Evolutionary conservation across 306 rosid species (phyloP), one percentile per base, ranked within the genome.

Genomic region (Cucumis melo): DNA sequence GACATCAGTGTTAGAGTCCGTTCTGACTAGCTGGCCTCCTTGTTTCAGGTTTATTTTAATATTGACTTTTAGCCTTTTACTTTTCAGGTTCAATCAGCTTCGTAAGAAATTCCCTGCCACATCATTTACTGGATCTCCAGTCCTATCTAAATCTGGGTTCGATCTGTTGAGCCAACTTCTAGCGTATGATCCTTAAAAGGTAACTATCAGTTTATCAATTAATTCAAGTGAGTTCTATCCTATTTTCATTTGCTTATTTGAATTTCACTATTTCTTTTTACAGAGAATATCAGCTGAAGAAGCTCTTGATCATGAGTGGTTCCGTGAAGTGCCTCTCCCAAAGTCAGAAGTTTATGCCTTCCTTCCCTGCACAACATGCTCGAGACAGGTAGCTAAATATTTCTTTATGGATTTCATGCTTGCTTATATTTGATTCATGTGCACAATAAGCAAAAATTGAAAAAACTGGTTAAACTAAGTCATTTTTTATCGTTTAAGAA

Each of bases 21-120:
- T 87, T 87, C 88, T 86, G 89, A 88, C 95, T 90, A 85, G 85
- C 94, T 89, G 95, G 92, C 92, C 93, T 85, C 86, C 78, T 81
- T 89, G 97, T 89, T 88, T 63, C 75, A 65, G 73, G 71, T 79
- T 77, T 78, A 63, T 68, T 83, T 73, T 72, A 86, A 72, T 84
- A 89, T 90, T 90, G 85, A 94, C 88, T 21, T 42, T 53, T 83
- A 34, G 32, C 44, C 73, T 23, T 61, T 24, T 62, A 72, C 42
- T 76, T 87, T 80, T 82, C 83, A 93, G 98, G 82, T 80, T 74
- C 84, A 93, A 85, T 54, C 39, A 79, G 71, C 82, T 95, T 83
- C 90, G 96, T 77, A 92, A 81, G 86, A 92, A 92, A 80, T 95
- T 95, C 85, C 93, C 97, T 23, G 89, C 88, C 0, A 55, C 93